Conservation (phyloP, 352 stramenopile species). For the Plasmopara viticola region DNA sequence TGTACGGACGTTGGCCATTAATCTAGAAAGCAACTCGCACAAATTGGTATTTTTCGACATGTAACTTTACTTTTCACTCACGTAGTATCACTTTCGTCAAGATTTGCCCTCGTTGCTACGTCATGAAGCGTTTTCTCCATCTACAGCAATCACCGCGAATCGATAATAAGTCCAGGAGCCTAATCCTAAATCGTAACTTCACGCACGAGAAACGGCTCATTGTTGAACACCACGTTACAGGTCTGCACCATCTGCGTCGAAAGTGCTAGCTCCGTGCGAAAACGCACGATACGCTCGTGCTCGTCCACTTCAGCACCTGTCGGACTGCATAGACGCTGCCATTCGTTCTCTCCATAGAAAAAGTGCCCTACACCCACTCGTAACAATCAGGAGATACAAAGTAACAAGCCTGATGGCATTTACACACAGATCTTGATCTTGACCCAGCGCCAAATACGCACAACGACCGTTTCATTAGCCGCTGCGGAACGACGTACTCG, state of each 20-base stretch:
- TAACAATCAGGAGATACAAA: slow-evolving; percentile 1
- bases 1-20: slow-evolving; percentile 57
- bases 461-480: slow-evolving; percentile 45
- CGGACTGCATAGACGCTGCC: slow-evolving; percentile 55
- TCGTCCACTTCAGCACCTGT: slow-evolving; percentile 41
- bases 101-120: slow-evolving; percentile 41
- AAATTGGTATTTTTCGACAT: background rate
- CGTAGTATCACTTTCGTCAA: slow-evolving; percentile 44
- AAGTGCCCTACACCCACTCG: slow-evolving; percentile 31
- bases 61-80: slow-evolving; percentile 14
- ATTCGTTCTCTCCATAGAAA: slow-evolving; percentile 66
- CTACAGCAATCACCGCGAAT: slow-evolving; percentile 15
- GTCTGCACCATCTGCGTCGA: slow-evolving; percentile 47
- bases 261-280: slow-evolving; percentile 67
- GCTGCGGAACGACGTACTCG: slow-evolving; percentile 53
- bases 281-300: slow-evolving; percentile 54
- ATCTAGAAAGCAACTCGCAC: slow-evolving; percentile 22
- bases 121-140: slow-evolving; percentile 48
- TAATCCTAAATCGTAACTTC: background rate
- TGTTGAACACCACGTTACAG: slow-evolving; percentile 80
- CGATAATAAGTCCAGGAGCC: background rate
- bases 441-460: slow-evolving; percentile 64
- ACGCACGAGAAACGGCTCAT: slow-evolving; percentile 56
- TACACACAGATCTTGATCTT: slow-evolving; percentile 48
- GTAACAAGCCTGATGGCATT: background rate